Base-by-base conservation (phyloP, 1,284 basidiomycete genomes). In the Nidula niveotomentosa region DNA sequence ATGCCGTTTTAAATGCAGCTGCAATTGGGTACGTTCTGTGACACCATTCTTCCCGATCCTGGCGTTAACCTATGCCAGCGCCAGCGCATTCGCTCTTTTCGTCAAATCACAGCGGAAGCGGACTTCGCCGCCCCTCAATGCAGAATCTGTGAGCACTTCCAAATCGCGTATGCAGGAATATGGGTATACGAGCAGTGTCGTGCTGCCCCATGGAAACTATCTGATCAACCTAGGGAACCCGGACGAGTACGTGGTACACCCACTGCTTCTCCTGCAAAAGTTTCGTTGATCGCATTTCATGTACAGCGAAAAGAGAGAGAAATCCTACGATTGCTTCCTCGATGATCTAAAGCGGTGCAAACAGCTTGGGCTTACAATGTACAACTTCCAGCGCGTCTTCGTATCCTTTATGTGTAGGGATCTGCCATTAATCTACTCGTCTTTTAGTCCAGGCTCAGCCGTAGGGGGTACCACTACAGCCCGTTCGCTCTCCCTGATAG, bases 331-430 rank as follows among this genome's bases (percentile, higher is more conserved):
- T 41, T 94, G 91, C 62, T 94, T 95, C 68, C 63, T 93, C 8
- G 93, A 95, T 60, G 93, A 96, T 58, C 72, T 95, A n/a, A 77
- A 80, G 62, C 76, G 93, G 39, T 94, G 93, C 63, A 88, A 94
- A 63, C 77, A 80, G 60, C 80, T 96, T 17, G 92, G 89, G 0
- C 75, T 95, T 48, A 73, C 76, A 49, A 68, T 90, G 8, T 94
- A 91, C 72, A 95, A 95, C 65, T 93, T 94, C 69, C 93, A 95
- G 88, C 93, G 60, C 48, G 88, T 78, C 30, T 30, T 30, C 30
- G 6, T 30, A 30, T 30, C 4, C 30, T 30, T 30, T 30, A 30
- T 30, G 30, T 30, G 30, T 30, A 15, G 36, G 48, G n/a, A 47
- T 8, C n/a, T 35, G 7, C 13, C 12, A 23, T 12, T 47, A 9